These are phyloP conservation scores for Tremellales sp. DNA, from an alignment of 1,284 basidiomycete species.

Conservation along the genomic window DNA sequence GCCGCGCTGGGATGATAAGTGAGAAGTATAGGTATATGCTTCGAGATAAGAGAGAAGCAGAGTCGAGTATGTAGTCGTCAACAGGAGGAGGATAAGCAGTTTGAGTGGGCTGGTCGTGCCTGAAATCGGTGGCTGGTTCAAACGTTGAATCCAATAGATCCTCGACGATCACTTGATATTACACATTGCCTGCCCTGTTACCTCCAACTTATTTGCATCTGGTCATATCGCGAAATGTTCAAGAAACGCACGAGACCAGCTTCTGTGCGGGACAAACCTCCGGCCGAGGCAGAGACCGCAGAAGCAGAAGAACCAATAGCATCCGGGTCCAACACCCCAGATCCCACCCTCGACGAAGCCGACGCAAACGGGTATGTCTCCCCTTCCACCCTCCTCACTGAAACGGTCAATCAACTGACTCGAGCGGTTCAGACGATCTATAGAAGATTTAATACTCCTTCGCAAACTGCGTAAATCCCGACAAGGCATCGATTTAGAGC, in stretches of 20 bases:
- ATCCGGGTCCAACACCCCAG: slow-evolving; percentile 3
- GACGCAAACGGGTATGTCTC: slow-evolving; percentile 1
- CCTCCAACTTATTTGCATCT: too few relatives aligned
- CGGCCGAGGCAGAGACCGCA: slow-evolving; percentile 7
- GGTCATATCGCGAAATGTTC: slow-evolving; percentile 36
- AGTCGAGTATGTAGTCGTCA: too few relatives aligned
- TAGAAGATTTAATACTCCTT: slow-evolving; percentile 80
- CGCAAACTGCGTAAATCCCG: slow-evolving; percentile 69
- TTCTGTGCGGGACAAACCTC: slow-evolving; percentile 36
- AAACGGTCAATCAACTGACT: neutral
- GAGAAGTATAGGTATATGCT: too few relatives aligned
- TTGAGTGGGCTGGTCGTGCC: too few relatives aligned
- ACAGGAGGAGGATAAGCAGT: too few relatives aligned
- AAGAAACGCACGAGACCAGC: slow-evolving; percentile 49
- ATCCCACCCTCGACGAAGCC: slow-evolving; percentile 6
- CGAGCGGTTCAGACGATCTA: slow-evolving; percentile 12
- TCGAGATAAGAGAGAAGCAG: too few relatives aligned
- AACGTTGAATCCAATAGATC: too few relatives aligned
- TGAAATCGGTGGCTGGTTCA: too few relatives aligned
- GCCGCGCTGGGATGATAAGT: too few relatives aligned
- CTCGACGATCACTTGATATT: neutral
- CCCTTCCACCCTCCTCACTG: too few relatives aligned
- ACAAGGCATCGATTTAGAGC: slow-evolving; percentile 80
- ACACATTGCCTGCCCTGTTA: too few relatives aligned
- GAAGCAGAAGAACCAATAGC: slow-evolving; percentile 3